phyloP scores from a whole-genome alignment of 148 eudicot genomes.

The Fagopyrum homotropicum region DNA sequence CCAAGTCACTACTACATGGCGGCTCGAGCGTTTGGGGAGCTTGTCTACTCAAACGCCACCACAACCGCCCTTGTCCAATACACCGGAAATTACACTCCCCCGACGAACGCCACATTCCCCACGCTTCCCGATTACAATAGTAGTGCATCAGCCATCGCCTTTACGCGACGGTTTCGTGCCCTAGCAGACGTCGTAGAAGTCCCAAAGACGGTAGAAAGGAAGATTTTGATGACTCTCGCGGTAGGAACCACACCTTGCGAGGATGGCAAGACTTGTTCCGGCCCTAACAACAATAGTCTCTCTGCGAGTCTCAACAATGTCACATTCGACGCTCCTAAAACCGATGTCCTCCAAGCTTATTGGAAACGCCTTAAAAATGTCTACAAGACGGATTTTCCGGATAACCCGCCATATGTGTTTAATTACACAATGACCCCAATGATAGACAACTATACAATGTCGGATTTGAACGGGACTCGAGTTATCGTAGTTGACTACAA shows the following conservation, averaged over 20 bases:
- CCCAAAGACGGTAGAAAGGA: background rate
- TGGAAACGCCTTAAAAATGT: background rate
- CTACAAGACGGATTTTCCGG: slow-evolving; percentile 13
- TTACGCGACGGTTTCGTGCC: slow-evolving; percentile 8
- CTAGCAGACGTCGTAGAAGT: slow-evolving; percentile 9
- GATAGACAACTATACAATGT: slow-evolving; percentile 1
- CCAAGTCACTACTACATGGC: slow-evolving; percentile 58
- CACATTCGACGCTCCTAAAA: background rate
- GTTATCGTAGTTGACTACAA: slow-evolving; percentile 8
- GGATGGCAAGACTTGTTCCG: background rate
- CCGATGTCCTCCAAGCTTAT: no score
- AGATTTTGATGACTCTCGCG: background rate
- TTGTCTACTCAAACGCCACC: slow-evolving; percentile 7
- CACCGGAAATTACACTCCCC: slow-evolving; percentile 12
- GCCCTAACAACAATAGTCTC: background rate
- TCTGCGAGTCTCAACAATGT: no score
- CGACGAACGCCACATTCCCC: background rate
- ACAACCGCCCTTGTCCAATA: slow-evolving; percentile 13
- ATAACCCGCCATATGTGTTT: background rate
- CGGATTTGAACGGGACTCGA: background rate
- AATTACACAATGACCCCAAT: background rate
- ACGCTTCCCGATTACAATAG: slow-evolving; percentile 8
- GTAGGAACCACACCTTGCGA: no score
- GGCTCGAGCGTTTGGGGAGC: slow-evolving; percentile 20
- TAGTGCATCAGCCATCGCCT: background rate